Percentiles rank a stretch among this genome's conserved stretches.
These are phyloP conservation scores for Haematococcus lacustris DNA, from an alignment of 139 green algal genomes.

Conservation along the genomic window DNA sequence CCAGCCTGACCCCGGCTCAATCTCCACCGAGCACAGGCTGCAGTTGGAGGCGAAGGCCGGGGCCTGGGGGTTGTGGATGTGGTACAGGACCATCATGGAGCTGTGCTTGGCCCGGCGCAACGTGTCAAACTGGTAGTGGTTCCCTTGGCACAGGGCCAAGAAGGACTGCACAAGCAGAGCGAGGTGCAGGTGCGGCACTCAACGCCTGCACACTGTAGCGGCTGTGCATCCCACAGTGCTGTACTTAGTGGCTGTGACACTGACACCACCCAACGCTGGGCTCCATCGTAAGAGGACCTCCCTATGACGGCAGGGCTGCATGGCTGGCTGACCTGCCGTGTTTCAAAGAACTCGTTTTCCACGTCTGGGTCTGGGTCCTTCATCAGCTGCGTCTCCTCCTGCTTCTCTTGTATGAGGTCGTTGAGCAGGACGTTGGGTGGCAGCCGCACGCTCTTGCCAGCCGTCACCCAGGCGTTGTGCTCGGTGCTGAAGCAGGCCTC, in stretches of 20 bases:
- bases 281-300: too few species aligned
- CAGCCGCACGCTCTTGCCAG: too few species aligned
- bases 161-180: slow-evolving; percentile 12
- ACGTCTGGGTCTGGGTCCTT: slow-evolving; percentile 57
- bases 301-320: too few species aligned
- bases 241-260: too few species aligned
- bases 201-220: too few species aligned
- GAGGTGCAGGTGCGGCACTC: not conserved
- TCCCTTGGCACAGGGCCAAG: slow-evolving; percentile 52
- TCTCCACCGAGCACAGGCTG: slow-evolving; percentile 85
- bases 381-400: not conserved
- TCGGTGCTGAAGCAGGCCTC: slow-evolving; percentile 30
- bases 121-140: slow-evolving; percentile 99
- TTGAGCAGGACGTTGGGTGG: slow-evolving; percentile 19
- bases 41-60: slow-evolving; percentile 66
- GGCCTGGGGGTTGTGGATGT: slow-evolving; percentile 93
- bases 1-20: slow-evolving; percentile 80
- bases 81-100: slow-evolving; percentile 99
- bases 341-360: slow-evolving; percentile 93
- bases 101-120: slow-evolving; percentile 94
- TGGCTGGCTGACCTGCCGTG: slow-evolving; percentile 80
- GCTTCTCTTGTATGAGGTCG: slow-evolving; percentile 25
- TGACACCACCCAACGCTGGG: too few species aligned
- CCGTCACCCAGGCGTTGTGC: slow-evolving; percentile 16
- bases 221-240: too few species aligned